phyloP scores from a whole-genome alignment of 345 rosid genomes.

The Anastatica hierochuntica region DNA sequence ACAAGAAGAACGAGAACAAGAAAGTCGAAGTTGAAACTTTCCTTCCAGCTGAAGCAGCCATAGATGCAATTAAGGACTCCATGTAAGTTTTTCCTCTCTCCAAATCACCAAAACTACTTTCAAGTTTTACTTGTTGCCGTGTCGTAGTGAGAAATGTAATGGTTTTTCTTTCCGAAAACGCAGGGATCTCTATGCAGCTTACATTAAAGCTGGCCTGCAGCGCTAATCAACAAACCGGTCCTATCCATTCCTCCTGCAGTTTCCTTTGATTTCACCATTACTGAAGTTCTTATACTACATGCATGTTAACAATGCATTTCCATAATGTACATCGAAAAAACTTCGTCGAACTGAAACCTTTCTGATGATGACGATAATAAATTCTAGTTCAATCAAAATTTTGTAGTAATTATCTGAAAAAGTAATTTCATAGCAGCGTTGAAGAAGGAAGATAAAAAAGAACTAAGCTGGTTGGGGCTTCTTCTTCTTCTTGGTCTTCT shows the following conservation, averaged over 20 bases:
- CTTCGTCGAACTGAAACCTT: not conserved
- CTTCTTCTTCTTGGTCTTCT: slow-evolving; percentile 32
- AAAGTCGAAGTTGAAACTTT: slow-evolving; percentile 84
- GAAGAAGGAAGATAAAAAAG: no score
- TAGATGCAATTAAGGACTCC: slow-evolving; percentile 72
- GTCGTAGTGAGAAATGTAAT: no score
- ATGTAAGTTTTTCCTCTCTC: slow-evolving; percentile 45
- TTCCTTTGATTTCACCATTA: slow-evolving; percentile 6
- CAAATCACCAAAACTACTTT: not conserved
- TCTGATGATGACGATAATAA: slow-evolving; percentile 1
- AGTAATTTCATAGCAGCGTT: no score
- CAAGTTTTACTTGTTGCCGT: not conserved
- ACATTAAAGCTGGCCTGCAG: slow-evolving; percentile 87
- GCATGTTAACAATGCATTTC: slow-evolving; percentile 7
- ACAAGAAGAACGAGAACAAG: slow-evolving; percentile 98
- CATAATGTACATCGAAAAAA: not conserved
- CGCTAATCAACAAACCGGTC: slow-evolving; percentile 13
- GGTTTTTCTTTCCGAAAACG: slow-evolving; percentile 8
- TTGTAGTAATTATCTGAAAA: no score
- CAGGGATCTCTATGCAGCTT: slow-evolving; percentile 95
- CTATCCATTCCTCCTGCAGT: not conserved
- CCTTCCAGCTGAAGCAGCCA: slow-evolving; percentile 69
- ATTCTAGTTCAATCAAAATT: no score
- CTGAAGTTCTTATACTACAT: slow-evolving; percentile 3
- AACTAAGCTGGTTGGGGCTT: slow-evolving; percentile 15